Percentiles rank a stretch among this genome's conserved stretches.
Conservation (phyloP, 2,329 filamentous ascomycete species). For the Trichoderma sp. region DNA sequence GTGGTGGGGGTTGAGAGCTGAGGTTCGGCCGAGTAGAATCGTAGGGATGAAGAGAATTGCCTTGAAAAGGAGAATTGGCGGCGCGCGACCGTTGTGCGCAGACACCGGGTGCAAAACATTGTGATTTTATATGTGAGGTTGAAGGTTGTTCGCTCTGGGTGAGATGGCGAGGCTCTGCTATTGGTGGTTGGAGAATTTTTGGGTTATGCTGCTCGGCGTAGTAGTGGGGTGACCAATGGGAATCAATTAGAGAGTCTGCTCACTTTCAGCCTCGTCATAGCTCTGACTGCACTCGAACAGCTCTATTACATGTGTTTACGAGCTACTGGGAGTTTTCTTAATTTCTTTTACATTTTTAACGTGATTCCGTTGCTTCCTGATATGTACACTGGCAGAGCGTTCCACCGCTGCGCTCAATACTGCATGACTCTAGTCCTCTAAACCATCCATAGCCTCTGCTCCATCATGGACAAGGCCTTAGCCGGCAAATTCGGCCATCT, state of each 20-base stretch:
- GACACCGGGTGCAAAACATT: constrained; percentile 54
- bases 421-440: constrained; percentile 10
- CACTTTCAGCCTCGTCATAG: constrained; percentile 36
- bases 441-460: constrained; percentile 20
- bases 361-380: constrained; percentile 38
- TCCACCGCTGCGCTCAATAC: constrained; percentile 33
- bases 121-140: constrained; percentile 34
- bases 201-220: constrained; percentile 31
- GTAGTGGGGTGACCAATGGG: constrained; percentile 36
- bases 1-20: constrained; percentile 44
- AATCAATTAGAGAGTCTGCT: constrained; percentile 26
- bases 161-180: constrained; percentile 33
- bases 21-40: constrained; percentile 45
- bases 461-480: constrained; percentile 9
- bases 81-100: constrained; percentile 48
- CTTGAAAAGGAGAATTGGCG: constrained; percentile 41
- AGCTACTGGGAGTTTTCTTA: background rate
- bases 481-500: constrained; percentile 13
- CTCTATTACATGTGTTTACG: background rate
- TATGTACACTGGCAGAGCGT: constrained; percentile 43
- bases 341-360: constrained; percentile 26
- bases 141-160: constrained; percentile 32
- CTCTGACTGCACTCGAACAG: background rate
- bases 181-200: constrained; percentile 36
- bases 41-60: constrained; percentile 47